Base-by-base conservation (phyloP, 1,284 basidiomycete species). In the Grifola frondosa region DNA sequence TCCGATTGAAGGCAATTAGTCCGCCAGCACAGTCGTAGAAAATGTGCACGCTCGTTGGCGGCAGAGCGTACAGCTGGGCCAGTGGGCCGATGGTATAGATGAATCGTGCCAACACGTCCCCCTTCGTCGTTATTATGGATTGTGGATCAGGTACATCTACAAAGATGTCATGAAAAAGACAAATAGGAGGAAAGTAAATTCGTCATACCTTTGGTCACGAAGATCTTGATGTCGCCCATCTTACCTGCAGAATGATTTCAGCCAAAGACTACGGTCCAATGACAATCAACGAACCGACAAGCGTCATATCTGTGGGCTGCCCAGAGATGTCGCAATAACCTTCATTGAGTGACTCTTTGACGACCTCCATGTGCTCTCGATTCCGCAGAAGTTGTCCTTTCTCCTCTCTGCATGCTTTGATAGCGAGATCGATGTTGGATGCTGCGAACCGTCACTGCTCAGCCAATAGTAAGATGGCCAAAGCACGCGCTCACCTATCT, bases 1-100 rank as follows among this genome's bases (percentile, higher is more conserved):
- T 84, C 22, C 92, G 75, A 64, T 98, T 99, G 74, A 98, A 98
- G 0, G 95, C 96, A 48, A 98, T 97, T 15, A 88, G 69, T 1
- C 84, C 87, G 1, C 95, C 94, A 6, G 72, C 69, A 9, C 75
- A 61, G 59, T 99, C 94, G 65, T 84, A 88, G 63, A 97, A 98
- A 3, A 99, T 77, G 57, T 95, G 90, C 50, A 98, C 59, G 42
- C 85, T 87, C 0, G 78, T 70, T 13, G 81, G 70, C 0, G 85
- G 80, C 21, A 91, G 72, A 32, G 71, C 69, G 58, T 86, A 91
- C 21, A 88, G 66, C 31, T 70, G 62, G 12, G 78, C 70, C 13
- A 91, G 68, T 1, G 75, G 68, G 4, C 62, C 68, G 35, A 91
- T 72, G 10, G 87, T 66, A 30, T 78, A 70, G 23, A 87, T 77